Evolutionary conservation across 805 yeast species (phyloP), one percentile per base, ranked within the genome.

Genomic region (Teunomyces panamensis): DNA sequence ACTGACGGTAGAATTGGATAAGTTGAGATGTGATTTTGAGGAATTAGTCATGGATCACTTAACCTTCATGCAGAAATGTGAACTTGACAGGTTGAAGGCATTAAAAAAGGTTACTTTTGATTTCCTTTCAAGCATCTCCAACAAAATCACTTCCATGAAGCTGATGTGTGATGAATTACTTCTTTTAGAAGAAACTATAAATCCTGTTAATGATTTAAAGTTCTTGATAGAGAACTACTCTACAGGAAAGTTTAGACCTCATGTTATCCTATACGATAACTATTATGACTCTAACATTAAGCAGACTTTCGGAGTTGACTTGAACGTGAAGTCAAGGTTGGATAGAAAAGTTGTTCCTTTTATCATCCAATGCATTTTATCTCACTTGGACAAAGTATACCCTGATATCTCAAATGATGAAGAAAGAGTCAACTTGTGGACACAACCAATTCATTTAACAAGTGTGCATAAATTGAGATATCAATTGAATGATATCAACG

Each of bases 41-140:
- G 92, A 86, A 58, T 61, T 78, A 30, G 73, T 85, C 48, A 77
- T 85, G 62, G 91, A 85, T 55, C 91, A 87, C 59, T 69, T 85
- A 44, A 67, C 83, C 17, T 87, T 85, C 61, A 81, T 89, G 87
- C 92, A 88, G 62, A 79, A 83, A 56, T 88, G 94, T 68, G 96
- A 89, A 66, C 64, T 79, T 30, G 95, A 89, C 65, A 77, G 96
- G 53, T 71, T 87, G 49, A 75, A 77, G 53, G 94, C 94, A 0
- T 69, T 89, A 51, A 87, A 88, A 63, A 84, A 86, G 50, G 91
- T 84, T 1, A 78, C 86, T 9, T 73, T 81, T 45, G 96, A 88
- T 61, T 87, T 86, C 55, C 69, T 86, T 17, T 81, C 89, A 0
- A 75, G 85, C 2, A 72, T 87, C 30, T 76, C 88, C 32, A 82